phyloP scores from a whole-genome alignment of 441 rosid genomes.

The Syzygium malaccense region DNA sequence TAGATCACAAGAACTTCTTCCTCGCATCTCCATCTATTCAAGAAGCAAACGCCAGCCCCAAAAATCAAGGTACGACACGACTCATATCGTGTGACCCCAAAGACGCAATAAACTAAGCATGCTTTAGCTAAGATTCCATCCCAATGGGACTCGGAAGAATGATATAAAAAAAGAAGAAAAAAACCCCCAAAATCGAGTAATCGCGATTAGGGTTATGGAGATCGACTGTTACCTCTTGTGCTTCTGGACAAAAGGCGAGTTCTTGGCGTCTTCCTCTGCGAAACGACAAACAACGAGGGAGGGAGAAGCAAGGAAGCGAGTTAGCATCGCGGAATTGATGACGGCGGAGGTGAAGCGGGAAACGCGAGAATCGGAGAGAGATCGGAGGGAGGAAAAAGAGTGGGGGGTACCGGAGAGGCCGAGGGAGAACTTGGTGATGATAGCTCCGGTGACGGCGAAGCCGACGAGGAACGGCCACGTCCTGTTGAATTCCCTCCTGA shows the following conservation, averaged over 20 bases:
- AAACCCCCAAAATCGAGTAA: background rate
- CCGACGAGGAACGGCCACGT: conserved; percentile 92
- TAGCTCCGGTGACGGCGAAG: conserved; percentile 66
- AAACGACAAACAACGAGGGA: background rate
- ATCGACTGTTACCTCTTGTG: conserved; percentile 35
- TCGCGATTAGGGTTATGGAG: background rate
- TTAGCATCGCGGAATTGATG: background rate
- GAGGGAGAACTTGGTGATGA: conserved; percentile 69
- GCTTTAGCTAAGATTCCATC: background rate
- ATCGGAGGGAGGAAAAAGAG: background rate
- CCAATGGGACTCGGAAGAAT: background rate
- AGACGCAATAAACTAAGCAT: background rate
- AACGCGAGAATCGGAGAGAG: background rate
- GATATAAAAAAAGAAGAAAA: fast-evolving
- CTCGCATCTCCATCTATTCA: background rate
- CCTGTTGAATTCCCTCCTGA: conserved; percentile 79
- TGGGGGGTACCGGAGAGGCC: conserved; percentile 54
- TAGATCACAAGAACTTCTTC: background rate
- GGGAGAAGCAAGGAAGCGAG: background rate
- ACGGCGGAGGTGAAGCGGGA: too few relatives aligned
- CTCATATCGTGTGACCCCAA: background rate
- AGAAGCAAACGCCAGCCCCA: background rate
- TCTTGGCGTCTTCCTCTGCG: conserved; percentile 87
- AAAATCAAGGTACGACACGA: background rate
- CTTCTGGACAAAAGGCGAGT: conserved; percentile 65